phyloP scores from a whole-genome alignment of 2,329 filamentous ascomycete genomes.

The Cladosporium sp. region DNA sequence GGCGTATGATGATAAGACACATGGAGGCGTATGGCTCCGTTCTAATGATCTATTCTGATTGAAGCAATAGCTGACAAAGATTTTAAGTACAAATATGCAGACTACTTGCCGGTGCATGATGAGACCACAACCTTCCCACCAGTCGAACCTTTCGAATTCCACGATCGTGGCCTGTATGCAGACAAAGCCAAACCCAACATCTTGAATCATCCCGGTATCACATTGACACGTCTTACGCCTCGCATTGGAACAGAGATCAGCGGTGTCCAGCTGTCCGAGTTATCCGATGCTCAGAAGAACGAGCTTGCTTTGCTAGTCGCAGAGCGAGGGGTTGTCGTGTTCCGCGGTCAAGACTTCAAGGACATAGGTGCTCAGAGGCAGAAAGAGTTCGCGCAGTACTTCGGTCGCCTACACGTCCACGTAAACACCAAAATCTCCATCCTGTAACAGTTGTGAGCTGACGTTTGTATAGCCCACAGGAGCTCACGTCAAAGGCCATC shows the following conservation, averaged over 20 bases:
- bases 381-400: slow-evolving; percentile 22
- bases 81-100: slow-evolving; percentile 3
- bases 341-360: slow-evolving; percentile 36
- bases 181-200: slow-evolving; percentile 70
- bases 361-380: slow-evolving; percentile 20
- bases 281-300: slow-evolving; percentile 58
- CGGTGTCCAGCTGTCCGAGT: slow-evolving; percentile 61
- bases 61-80: background rate
- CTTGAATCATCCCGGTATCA: slow-evolving; percentile 39
- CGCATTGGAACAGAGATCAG: slow-evolving; percentile 59
- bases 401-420: slow-evolving; percentile 20
- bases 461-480: slow-evolving; percentile 59
- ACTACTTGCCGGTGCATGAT: background rate
- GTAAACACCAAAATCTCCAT: background rate
- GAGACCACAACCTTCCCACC: background rate
- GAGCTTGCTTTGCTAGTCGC: slow-evolving; percentile 62
- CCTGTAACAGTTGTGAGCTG: slow-evolving; percentile 28
- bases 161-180: slow-evolving; percentile 74
- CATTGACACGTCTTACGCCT: background rate
- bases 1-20: background rate
- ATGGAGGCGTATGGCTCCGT: background rate
- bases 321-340: slow-evolving; percentile 63
- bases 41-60: background rate
- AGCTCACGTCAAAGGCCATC: slow-evolving; percentile 66
- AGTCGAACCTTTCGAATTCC: slow-evolving; percentile 66